Evolutionary conservation across 306 rosid species (phyloP), one percentile per base, ranked within the genome.

Genomic region (Clitoria ternatea): DNA sequence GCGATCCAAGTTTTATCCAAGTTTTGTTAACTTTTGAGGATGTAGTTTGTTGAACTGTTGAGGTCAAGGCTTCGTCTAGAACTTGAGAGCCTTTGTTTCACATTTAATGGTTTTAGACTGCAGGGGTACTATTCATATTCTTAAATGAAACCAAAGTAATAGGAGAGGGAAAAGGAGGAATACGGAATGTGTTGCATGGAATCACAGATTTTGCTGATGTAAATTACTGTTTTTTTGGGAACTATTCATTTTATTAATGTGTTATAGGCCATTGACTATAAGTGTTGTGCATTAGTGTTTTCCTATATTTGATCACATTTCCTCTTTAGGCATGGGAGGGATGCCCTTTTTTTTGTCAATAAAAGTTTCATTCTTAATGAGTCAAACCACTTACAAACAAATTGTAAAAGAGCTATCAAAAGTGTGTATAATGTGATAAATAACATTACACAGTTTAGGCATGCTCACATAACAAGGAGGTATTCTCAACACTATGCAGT

Each of bases 1-100:
- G 80, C 83, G 91, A 33, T 84, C 89, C 20, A 27, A 75, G 67
- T 89, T 84, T 77, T 90, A 88, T 79, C 86, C 89, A 24, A 78
- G 90, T 79, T 55, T 82, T 49, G 81, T 83, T 76, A 88, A 79
- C 84, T 49, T 26, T 54, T 70, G 30, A 61, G 49, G 56, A 48
- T 63, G 12, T 57, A 8, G 8, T 71, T 4, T 50, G 30, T 67
- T 72, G 30, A 55, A 61, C 11, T 54, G 35, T 65, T 53, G n/a
- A 32, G 27, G 49, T 33, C n/a, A 49, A 56, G 76, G 55, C 22
- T 36, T 65, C n/a, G n/a, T n/a, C 17, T 7, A 14, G 36, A 60
- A 17, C 15, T 43, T 22, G 42, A 43, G 55, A 66, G 61, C 48
- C 80, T 61, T 61, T 40, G 19, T 69, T 68, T 68, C 35, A 67